phyloP scores from a whole-genome alignment of 306 rosid species.

The Heteromeles arbutifolia region DNA sequence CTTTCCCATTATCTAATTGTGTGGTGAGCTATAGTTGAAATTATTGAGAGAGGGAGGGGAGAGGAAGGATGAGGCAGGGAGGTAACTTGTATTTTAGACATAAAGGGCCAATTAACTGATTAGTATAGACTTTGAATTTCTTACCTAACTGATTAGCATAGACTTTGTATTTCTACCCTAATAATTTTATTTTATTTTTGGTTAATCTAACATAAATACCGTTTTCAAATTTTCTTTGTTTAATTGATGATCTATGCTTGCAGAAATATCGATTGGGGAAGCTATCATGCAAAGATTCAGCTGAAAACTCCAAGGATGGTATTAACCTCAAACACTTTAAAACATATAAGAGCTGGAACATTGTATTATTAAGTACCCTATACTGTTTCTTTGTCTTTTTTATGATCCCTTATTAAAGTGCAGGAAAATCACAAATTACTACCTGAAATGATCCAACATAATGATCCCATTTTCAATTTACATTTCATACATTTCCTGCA shows the following conservation, averaged over 20 bases:
- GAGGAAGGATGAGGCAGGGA: background rate
- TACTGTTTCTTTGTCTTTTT: background rate
- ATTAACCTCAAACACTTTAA: background rate
- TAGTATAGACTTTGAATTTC: background rate
- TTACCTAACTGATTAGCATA: too few relatives aligned
- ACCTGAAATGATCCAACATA: background rate
- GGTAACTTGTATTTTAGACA: background rate
- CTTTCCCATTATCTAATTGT: background rate
- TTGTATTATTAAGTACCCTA: background rate
- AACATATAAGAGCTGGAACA: background rate
- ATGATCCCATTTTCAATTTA: background rate
- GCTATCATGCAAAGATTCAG: slow-evolving; percentile 49
- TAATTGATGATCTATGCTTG: slow-evolving; percentile 13
- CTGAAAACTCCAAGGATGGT: slow-evolving; percentile 50
- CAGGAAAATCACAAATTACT: background rate
- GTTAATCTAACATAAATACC: background rate
- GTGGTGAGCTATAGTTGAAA: background rate
- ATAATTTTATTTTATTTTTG: background rate
- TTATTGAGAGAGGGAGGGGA: background rate
- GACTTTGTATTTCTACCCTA: too few relatives aligned
- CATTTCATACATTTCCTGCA: background rate
- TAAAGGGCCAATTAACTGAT: background rate
- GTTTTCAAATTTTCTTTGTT: background rate
- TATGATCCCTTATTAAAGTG: background rate
- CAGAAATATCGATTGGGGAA: slow-evolving; percentile 58